Conservation (phyloP, 176 grass and related monocot genomes). For the Guadua angustifolia region DNA sequence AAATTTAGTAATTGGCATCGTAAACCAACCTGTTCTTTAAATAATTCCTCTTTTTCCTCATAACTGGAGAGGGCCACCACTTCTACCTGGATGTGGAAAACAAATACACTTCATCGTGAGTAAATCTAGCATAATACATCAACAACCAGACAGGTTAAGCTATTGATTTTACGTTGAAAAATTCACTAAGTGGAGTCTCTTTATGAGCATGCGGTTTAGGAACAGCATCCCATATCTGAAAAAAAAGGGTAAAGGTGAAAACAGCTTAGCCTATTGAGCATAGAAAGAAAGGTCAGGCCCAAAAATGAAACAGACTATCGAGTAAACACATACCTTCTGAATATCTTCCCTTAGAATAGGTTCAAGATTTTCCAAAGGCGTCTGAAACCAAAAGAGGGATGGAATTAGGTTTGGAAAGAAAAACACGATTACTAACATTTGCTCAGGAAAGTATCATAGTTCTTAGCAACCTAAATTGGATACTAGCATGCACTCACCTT, state of each 20-base stretch:
- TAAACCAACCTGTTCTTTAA: constrained; percentile 70
- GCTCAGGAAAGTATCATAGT: neutral
- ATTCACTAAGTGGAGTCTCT: constrained; percentile 93
- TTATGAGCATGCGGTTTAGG: constrained; percentile 90
- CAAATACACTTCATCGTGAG: constrained; percentile 32
- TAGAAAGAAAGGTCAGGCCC: constrained; percentile 21
- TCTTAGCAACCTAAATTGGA: constrained; percentile 30
- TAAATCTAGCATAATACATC: constrained; percentile 16
- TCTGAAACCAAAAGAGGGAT: constrained; percentile 60
- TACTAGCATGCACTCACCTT: constrained; percentile 52
- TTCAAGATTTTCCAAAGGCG: constrained; percentile 92
- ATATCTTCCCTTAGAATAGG: constrained; percentile 97
- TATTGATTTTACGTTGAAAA: constrained; percentile 78
- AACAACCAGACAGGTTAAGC: constrained; percentile 36
- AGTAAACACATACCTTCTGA: constrained; percentile 72
- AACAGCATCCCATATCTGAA: constrained; percentile 97
- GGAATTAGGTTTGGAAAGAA: constrained; percentile 17
- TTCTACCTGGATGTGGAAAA: constrained; percentile 65
- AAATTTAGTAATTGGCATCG: constrained; percentile 17
- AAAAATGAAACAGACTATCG: constrained; percentile 14
- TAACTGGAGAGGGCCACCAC: constrained; percentile 86
- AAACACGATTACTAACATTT: constrained; percentile 29
- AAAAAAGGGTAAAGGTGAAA: constrained; percentile 31
- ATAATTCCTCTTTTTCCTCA: constrained; percentile 96
- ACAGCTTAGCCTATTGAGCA: constrained; percentile 29